Evolutionary conservation across 2,329 filamentous ascomycete genomes (phyloP).

Genomic region (Periconia digitata): DNA sequence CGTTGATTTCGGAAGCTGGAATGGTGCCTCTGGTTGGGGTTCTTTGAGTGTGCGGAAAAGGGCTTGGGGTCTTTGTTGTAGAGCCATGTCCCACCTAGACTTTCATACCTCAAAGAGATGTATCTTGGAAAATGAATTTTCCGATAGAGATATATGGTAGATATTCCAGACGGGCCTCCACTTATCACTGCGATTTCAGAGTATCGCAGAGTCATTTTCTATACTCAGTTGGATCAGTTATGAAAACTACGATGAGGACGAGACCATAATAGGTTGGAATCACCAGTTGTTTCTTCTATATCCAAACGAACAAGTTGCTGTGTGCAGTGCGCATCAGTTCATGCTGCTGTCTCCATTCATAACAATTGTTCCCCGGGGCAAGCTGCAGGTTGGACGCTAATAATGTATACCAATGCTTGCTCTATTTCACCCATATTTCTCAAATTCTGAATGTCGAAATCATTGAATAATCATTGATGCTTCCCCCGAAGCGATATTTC

Average conservation of each 20-base stretch:
- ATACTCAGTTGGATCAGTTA: neutral
- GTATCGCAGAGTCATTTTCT: constrained; percentile 5
- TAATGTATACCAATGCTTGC: neutral
- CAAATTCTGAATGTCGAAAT: too few relatives aligned
- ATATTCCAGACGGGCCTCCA: constrained; percentile 33
- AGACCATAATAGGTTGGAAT: neutral
- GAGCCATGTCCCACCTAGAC: constrained; percentile 35
- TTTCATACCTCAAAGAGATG: constrained; percentile 35
- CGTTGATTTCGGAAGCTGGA: constrained; percentile 4
- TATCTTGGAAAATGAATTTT: constrained; percentile 34
- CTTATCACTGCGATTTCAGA: constrained; percentile 28
- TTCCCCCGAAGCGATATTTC: too few relatives aligned
- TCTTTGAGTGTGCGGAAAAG: constrained; percentile 16
- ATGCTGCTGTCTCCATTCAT: neutral
- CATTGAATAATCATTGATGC: too few relatives aligned
- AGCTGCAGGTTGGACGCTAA: too few relatives aligned
- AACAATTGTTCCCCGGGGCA: too few relatives aligned
- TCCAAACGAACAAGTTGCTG: neutral
- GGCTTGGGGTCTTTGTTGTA: constrained; percentile 28
- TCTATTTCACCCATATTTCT: neutral
- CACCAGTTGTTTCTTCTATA: neutral
- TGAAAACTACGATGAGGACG: neutral
- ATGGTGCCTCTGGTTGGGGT: constrained; percentile 2
- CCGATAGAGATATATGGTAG: constrained; percentile 30
- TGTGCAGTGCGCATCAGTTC: neutral